Conservation (phyloP, 192 early-diverging fungal species). For the Coemansia sp. region DNA sequence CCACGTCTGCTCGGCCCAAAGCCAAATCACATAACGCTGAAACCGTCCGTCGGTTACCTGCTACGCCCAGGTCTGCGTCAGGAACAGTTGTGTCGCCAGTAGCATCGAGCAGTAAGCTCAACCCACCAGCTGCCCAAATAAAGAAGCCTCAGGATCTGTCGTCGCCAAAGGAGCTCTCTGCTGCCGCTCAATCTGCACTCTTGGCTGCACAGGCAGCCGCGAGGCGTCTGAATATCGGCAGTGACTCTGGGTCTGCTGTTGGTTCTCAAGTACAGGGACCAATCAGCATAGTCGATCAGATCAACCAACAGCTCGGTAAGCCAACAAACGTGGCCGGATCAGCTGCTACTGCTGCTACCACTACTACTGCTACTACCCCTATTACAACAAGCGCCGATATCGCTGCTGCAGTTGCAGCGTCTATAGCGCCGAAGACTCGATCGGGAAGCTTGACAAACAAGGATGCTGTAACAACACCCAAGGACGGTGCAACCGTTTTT, state of each 20-base stretch:
- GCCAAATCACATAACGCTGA: constrained; percentile 52
- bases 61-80: constrained; percentile 55
- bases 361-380: too few relatives aligned
- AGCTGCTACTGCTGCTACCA: too few relatives aligned
- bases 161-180: constrained; percentile 26
- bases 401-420: constrained; percentile 3
- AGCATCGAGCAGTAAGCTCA: background rate
- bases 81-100: constrained; percentile 26
- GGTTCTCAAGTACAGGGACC: constrained; percentile 2
- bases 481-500: background rate
- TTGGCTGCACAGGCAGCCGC: constrained; percentile 46
- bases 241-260: background rate
- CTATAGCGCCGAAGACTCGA: constrained; percentile 7
- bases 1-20: constrained; percentile 54
- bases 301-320: constrained; percentile 46
- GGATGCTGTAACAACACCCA: background rate
- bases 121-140: background rate
- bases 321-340: background rate
- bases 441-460: constrained; percentile 1
- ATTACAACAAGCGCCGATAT: too few relatives aligned
- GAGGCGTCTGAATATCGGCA: constrained; percentile 34
- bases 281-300: constrained; percentile 43
- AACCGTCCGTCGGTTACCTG: constrained; percentile 58
- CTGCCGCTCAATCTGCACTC: constrained; percentile 33
- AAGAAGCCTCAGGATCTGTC: constrained; percentile 7